Percentiles rank a stretch among this genome's conserved stretches.
These are phyloP conservation scores for Trichoderma cornu-damae DNA, from an alignment of 2,329 filamentous ascomycete genomes.

Conservation along the genomic window DNA sequence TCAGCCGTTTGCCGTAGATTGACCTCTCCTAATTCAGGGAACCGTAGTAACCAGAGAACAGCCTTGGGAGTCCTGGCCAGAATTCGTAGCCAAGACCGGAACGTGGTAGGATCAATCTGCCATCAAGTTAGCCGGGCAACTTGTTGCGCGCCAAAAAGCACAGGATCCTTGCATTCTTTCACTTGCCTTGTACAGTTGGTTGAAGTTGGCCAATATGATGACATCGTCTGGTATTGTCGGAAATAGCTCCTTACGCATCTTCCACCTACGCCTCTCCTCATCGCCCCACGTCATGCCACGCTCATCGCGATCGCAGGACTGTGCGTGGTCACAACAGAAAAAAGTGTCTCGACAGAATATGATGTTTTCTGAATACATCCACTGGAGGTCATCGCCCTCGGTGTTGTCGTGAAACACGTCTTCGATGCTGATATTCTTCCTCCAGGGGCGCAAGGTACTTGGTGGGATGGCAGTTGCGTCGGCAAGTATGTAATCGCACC, in stretches of 20 bases:
- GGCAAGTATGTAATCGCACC: constrained; percentile 95
- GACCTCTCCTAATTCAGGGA: constrained; percentile 85
- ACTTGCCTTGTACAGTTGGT: constrained; percentile 92
- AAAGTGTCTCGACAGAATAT: constrained; percentile 93
- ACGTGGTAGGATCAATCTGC: constrained; percentile 94
- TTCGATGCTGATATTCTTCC: constrained; percentile 67
- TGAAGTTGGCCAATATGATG: constrained; percentile 95
- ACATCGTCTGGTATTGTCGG: constrained; percentile 74
- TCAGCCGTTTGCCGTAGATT: constrained; percentile 77
- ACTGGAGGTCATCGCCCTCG: constrained; percentile 65
- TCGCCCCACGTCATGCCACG: constrained; percentile 70
- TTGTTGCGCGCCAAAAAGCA: not conserved
- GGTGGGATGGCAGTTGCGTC: constrained; percentile 82
- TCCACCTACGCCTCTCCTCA: constrained; percentile 77
- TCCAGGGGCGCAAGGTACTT: constrained; percentile 72
- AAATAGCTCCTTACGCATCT: constrained; percentile 89
- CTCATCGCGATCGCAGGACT: constrained; percentile 73
- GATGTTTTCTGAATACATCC: constrained; percentile 96
- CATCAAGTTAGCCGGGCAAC: not conserved
- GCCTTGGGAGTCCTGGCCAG: constrained; percentile 79
- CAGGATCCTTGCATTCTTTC: not conserved
- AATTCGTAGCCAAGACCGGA: constrained; percentile 92
- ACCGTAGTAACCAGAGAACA: constrained; percentile 91
- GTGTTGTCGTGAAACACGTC: constrained; percentile 64
- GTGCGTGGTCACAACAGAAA: constrained; percentile 95